Evolutionary conservation across 2,329 filamentous ascomycete species (phyloP), one percentile per base, ranked within the genome.

Genomic region (Neoascochyta sp.): DNA sequence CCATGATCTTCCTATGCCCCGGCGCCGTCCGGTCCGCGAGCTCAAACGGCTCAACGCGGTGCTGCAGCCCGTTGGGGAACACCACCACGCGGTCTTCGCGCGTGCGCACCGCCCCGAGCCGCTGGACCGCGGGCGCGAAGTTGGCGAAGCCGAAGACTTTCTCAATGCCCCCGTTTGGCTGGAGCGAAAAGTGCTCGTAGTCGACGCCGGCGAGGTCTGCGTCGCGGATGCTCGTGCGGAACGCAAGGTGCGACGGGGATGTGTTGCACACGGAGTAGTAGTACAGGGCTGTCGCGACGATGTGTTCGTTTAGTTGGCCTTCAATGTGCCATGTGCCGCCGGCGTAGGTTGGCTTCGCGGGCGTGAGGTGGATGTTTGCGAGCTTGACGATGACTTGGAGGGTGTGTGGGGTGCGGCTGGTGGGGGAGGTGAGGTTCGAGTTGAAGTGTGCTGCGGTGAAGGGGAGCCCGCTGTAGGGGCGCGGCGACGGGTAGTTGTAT

Each of bases 371-470:
- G 25, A 81, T 72, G 23, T 67, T 71, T 2, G 75, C 68, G 35
- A 83, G 61, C 47, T 81, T 81, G 18, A 81, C 70, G 27, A 83
- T 76, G 20, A 83, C 57, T 44, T 83, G 79, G 3, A 82, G 9
- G 6, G 16, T 29, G 11, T 24, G 28, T 15, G 16, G 17, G 9
- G 10, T 12, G 1, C 19, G 18, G 2, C 8, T 7, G 21, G 19
- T 12, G 25, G 18, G 22, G 9, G 19, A 17, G 15, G 24, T 15
- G 16, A 36, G 28, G 10, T 33, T 33, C 10, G 19, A n/a, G 45
- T 24, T 33, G 16, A 29, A 29, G 11, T 33, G 10, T n/a, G 33
- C 26, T 7, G 33, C 23, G 11, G 22, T 30, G 8, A 37, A 14
- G 11, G 12, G 15, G 9, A 25, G 23, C 8, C 14, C 19, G 3